These are phyloP conservation scores for Cladophialophora exuberans DNA, from an alignment of 2,329 filamentous ascomycete species.

Conservation along the genomic window DNA sequence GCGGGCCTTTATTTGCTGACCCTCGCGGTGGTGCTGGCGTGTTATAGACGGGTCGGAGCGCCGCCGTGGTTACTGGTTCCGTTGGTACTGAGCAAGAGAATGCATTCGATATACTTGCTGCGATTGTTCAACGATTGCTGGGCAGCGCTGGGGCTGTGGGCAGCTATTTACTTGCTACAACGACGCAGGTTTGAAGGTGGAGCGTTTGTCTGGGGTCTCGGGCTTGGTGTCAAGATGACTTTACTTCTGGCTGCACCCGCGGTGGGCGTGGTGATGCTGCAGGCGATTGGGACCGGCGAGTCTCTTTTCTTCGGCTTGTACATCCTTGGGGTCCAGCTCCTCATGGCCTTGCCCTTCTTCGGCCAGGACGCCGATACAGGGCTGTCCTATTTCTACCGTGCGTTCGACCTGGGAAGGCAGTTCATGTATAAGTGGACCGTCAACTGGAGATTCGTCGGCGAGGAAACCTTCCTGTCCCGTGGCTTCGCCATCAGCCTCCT, in stretches of 20 bases:
- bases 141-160: slow-evolving; percentile 80
- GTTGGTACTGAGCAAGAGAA: slow-evolving; percentile 82
- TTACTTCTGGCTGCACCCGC: slow-evolving; percentile 81
- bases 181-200: slow-evolving; percentile 73
- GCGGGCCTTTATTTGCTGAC: slow-evolving; percentile 76
- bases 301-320: slow-evolving; percentile 70
- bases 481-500: slow-evolving; percentile 71
- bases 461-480: slow-evolving; percentile 74
- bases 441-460: slow-evolving; percentile 95
- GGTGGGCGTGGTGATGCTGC: slow-evolving; percentile 73
- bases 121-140: slow-evolving; percentile 96
- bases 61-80: slow-evolving; percentile 88
- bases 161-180: slow-evolving; percentile 79
- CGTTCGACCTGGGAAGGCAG: slow-evolving; percentile 87
- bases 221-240: slow-evolving; percentile 94
- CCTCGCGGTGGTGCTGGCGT: slow-evolving; percentile 75
- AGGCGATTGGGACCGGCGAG: slow-evolving; percentile 68
- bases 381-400: slow-evolving; percentile 74
- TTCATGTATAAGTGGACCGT: slow-evolving; percentile 99
- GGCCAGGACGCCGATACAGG: slow-evolving; percentile 9
- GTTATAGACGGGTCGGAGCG: slow-evolving; percentile 61
- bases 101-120: slow-evolving; percentile 92
- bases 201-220: slow-evolving; percentile 72
- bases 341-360: slow-evolving; percentile 33
- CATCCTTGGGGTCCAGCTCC: slow-evolving; percentile 77